Evolutionary conservation across 345 rosid species (phyloP).

Genomic region (Tarenaya hassleriana): DNA sequence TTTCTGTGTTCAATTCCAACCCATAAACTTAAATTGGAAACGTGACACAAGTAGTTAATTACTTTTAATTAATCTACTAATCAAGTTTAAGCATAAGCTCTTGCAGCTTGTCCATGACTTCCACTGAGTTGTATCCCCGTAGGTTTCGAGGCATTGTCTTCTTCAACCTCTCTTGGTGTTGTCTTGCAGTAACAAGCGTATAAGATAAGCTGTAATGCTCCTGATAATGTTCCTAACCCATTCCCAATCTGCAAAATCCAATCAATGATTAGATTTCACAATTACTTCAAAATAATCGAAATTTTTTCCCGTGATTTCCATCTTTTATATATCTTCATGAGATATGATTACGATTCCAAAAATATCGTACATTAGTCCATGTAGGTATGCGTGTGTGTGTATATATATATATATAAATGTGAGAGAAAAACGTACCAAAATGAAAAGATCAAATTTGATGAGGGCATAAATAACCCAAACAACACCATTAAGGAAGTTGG

Average conservation of each 20-base stretch:
- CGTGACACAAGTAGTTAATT: too few relatives aligned
- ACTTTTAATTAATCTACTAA: slow-evolving; percentile 16
- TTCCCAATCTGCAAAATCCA: slow-evolving; percentile 44
- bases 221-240: slow-evolving; percentile 48
- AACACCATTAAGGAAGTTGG: slow-evolving; percentile 37
- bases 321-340: too few relatives aligned
- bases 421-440: slow-evolving; percentile 32
- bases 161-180: slow-evolving; percentile 30
- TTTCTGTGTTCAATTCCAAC: too few relatives aligned
- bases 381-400: too few relatives aligned
- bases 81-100: too few relatives aligned
- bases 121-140: slow-evolving; percentile 27
- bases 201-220: slow-evolving; percentile 38
- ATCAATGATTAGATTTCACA: background rate
- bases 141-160: slow-evolving; percentile 8
- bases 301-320: too few relatives aligned
- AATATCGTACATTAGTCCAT: too few relatives aligned
- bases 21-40: too few relatives aligned
- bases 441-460: slow-evolving; percentile 38
- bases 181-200: slow-evolving; percentile 45
- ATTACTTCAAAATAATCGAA: too few relatives aligned
- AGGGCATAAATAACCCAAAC: slow-evolving; percentile 43
- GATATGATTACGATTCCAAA: too few relatives aligned
- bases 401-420: background rate
- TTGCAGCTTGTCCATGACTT: slow-evolving; percentile 20